phyloP scores from a whole-genome alignment of 768 basidiomycete genomes.

The Coprinopsis strossmayeri region DNA sequence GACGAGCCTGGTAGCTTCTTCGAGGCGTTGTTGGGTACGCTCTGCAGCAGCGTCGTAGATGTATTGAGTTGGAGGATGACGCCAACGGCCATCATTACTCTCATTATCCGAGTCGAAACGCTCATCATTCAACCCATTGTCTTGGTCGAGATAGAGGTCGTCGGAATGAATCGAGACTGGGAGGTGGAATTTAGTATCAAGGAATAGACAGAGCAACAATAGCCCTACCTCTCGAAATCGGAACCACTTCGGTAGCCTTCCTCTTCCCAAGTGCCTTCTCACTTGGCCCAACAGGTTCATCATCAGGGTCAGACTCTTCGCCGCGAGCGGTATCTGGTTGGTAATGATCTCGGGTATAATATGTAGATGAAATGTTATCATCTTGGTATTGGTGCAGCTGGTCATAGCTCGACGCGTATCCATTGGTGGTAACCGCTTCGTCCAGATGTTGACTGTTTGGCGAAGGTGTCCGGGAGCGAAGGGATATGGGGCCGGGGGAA shows the following conservation, averaged over 20 bases:
- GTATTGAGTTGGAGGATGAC: slow-evolving; percentile 53
- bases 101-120: slow-evolving; percentile 8
- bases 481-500: slow-evolving; percentile 38
- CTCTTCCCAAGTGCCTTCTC: slow-evolving; percentile 88
- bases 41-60: slow-evolving; percentile 95
- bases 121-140: neutral
- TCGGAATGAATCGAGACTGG: slow-evolving; percentile 26
- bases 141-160: slow-evolving; percentile 45
- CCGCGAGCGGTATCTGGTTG: slow-evolving; percentile 2
- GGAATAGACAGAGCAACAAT: neutral
- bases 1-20: slow-evolving; percentile 22
- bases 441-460: slow-evolving; percentile 35
- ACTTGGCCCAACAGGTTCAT: slow-evolving; percentile 58
- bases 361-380: neutral
- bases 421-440: neutral
- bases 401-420: neutral
- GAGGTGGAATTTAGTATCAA: neutral
- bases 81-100: slow-evolving; percentile 23
- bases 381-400: neutral
- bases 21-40: slow-evolving; percentile 55
- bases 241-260: slow-evolving; percentile 37
- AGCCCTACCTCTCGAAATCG: slow-evolving; percentile 26
- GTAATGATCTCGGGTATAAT: neutral
- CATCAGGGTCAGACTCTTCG: slow-evolving; percentile 19
- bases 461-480: slow-evolving; percentile 64